Evolutionary conservation across 2,329 filamentous ascomycete genomes (phyloP).

Genomic region (Botryotinia narcissicola): DNA sequence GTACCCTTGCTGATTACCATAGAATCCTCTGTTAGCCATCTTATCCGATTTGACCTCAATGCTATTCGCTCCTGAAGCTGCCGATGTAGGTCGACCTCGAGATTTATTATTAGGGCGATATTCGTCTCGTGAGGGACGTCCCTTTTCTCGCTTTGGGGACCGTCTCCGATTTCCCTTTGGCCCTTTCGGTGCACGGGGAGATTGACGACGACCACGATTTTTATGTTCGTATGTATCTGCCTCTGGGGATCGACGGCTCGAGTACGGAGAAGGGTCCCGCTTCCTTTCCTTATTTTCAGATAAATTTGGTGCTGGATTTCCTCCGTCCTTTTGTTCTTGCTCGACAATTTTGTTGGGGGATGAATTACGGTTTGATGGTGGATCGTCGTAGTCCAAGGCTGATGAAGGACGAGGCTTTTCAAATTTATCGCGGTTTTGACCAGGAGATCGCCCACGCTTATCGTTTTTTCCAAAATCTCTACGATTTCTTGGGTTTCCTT

Average conservation of each 20-base stretch:
- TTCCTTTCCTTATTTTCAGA: conserved; percentile 29
- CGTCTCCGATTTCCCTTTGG: conserved; percentile 28
- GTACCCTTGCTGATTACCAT: conserved; percentile 38
- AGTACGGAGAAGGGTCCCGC: conserved; percentile 28
- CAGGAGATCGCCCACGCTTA: conserved; percentile 35
- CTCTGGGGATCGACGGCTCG: conserved; percentile 31
- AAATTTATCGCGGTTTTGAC: conserved; percentile 31
- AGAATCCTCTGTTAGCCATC: conserved; percentile 40
- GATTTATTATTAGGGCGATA: conserved; percentile 31
- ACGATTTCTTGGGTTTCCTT: conserved; percentile 31
- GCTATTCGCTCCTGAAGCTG: conserved; percentile 40
- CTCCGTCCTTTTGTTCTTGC: conserved; percentile 26
- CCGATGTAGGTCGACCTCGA: conserved; percentile 32
- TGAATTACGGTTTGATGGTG: conserved; percentile 23
- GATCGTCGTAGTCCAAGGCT: conserved; percentile 23
- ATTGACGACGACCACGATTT: conserved; percentile 33
- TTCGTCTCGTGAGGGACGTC: conserved; percentile 33
- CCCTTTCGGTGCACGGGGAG: conserved; percentile 34
- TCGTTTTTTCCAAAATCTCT: conserved; percentile 32
- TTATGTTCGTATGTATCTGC: conserved; percentile 35
- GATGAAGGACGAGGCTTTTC: conserved; percentile 26
- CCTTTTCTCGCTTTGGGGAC: conserved; percentile 32
- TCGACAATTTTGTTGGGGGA: conserved; percentile 25
- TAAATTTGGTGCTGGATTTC: conserved; percentile 29
- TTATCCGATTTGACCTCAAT: conserved; percentile 39